Conservation (phyloP, 768 basidiomycete species). For the Mycena kentingensis region DNA sequence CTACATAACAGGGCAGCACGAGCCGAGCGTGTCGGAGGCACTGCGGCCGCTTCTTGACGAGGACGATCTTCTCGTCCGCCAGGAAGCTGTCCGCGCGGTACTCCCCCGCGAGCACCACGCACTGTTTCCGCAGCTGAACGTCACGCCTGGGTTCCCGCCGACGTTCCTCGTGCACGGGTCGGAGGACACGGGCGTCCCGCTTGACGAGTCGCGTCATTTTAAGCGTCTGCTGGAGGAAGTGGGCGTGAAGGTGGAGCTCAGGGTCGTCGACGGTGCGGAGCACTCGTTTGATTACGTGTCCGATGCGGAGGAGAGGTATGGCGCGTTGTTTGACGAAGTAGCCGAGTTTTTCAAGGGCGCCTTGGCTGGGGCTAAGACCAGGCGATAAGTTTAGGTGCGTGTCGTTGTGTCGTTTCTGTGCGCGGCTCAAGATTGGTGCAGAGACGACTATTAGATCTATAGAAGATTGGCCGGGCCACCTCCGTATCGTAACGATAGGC, state of each 20-base stretch:
- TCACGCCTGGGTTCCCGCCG: conserved; percentile 46
- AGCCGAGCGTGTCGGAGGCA: conserved; percentile 47
- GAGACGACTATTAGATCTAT: too few relatives aligned
- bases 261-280: conserved; percentile 45
- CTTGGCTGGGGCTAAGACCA: background rate
- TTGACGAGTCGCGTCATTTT: conserved; percentile 43
- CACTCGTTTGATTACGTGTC: conserved; percentile 60
- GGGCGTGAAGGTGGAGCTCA: conserved; percentile 38
- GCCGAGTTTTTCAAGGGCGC: conserved; percentile 39
- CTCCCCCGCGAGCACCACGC: conserved; percentile 38
- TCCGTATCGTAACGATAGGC: too few relatives aligned
- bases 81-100: conserved; percentile 15
- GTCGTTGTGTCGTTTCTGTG: too few relatives aligned
- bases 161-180: conserved; percentile 54
- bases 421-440: background rate
- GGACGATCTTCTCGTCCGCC: conserved; percentile 9
- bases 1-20: conserved; percentile 54
- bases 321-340: conserved; percentile 38
- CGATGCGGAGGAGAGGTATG: conserved; percentile 43
- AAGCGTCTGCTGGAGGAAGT: conserved; percentile 34
- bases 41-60: conserved; percentile 36
- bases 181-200: conserved; percentile 46
- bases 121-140: conserved; percentile 53
- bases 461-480: too few relatives aligned
- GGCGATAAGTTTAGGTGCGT: too few relatives aligned